Base-by-base conservation (phyloP, 2,329 filamentous ascomycete genomes). In the Sclerotinia minor region DNA sequence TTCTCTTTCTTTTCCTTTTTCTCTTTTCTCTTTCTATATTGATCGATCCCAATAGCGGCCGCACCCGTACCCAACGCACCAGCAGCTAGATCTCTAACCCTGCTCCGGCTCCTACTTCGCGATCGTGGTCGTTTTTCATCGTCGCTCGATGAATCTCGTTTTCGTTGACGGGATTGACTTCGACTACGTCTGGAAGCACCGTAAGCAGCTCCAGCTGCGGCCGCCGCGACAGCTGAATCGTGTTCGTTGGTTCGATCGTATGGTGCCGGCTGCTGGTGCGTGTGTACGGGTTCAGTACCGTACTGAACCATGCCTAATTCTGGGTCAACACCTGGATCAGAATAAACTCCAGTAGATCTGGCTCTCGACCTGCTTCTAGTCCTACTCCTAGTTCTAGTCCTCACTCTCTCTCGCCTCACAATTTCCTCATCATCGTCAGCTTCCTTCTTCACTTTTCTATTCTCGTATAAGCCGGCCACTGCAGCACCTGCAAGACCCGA, bases 261-360 rank as follows among this genome's bases (percentile, higher is more conserved):
- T 54, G 72, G 77, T 72, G 73, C 74, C 71, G 71, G 72, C 64
- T 71, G 67, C 60, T 73, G 69, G 64, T 74, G 78, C 72, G 80
- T 80, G 72, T 79, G 78, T 71, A 89, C 81, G 73, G 86, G 85
- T 72, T 83, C 82, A 76, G 80, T 81, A 73, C 87, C 87, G 81
- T 89, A 89, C 78, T 89, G 85, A 83, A 89, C 85, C 82, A 88
- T 82, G 80, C 86, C 87, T 87, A 88, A 80, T 80, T 87, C 85
- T 81, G 82, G 83, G 85, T 88, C 86, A 88, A 75, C 71, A 72
- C 79, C 79, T 76, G 80, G 79, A 77, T 83, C 81, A 74, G 82
- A 81, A 79, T 81, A 79, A 74, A 76, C 77, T 76, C 77, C 78
- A 69, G 74, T 74, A 72, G 84, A 85, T 79, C 82, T 83, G 80